These are phyloP conservation scores for Brassica cretica DNA, from an alignment of 345 rosid genomes.

Conservation along the genomic window DNA sequence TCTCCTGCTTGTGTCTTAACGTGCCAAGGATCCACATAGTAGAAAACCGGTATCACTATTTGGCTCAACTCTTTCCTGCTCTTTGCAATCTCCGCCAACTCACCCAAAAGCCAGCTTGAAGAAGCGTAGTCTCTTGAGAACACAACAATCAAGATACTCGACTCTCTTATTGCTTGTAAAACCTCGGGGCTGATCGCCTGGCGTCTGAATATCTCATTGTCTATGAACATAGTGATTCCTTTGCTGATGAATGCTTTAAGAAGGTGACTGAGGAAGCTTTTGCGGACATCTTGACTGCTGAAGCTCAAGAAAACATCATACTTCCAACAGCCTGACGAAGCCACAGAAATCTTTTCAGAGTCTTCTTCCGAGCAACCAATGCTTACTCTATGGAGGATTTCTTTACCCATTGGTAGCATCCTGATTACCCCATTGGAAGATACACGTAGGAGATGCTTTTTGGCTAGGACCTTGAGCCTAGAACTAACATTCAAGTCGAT, in stretches of 20 bases:
- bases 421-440: neutral
- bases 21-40: neutral
- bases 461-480: slow-evolving; percentile 2
- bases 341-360: neutral
- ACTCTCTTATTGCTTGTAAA: neutral
- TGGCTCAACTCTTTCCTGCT: neutral
- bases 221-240: neutral
- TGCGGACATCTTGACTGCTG: neutral
- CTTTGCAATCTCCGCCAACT: neutral
- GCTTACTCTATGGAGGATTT: neutral
- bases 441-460: neutral
- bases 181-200: neutral
- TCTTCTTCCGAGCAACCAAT: neutral
- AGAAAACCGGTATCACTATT: neutral
- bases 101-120: neutral
- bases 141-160: neutral
- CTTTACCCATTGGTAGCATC: slow-evolving; percentile 2
- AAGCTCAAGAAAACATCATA: slow-evolving; percentile 4
- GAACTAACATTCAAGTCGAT: neutral
- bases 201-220: neutral
- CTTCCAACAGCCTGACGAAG: neutral
- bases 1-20: neutral
- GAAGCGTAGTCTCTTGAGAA: neutral
- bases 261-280: neutral
- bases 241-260: neutral